Evolutionary conservation across 2,329 filamentous ascomycete genomes (phyloP), one percentile per base, ranked within the genome.

Genomic region (Coniochaeta sp.): DNA sequence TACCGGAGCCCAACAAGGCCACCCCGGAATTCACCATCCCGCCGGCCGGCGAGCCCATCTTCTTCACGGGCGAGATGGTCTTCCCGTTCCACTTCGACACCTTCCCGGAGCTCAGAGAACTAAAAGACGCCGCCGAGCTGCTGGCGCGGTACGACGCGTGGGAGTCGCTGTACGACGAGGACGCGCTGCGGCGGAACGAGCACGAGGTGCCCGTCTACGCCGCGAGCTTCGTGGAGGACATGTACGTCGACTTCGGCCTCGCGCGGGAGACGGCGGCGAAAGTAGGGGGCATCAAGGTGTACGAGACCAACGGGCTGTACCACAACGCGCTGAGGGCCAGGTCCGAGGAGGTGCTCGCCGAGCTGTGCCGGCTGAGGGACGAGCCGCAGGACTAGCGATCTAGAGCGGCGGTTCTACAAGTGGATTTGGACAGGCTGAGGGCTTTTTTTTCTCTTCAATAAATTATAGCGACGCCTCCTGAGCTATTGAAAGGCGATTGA

Each of bases 51-150:
- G 9, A 70, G 71, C 87, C 88, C 0, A 77, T 95, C 24, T 89
- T 83, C 72, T 96, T 97, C 75, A 91, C 90, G 0, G 92, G 93
- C 62, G 93, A 98, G 76, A 97, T 96, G 91, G 84, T 96, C 57
- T 96, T 87, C 71, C 88, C 89, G 0, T 89, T 90, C 73, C 89
- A 93, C 80, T 93, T 96, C 65, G 85, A 92, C 40, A 88, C 88
- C 17, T 93, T 91, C 68, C 79, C 85, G 0, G 91, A 96, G 72
- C 83, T 98, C 22, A 76, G 76, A n/a, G 77, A 84, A 60, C 74
- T 98, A 55, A 82, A 82, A 59, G 78, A 84, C 12, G 88, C 86
- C 0, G 91, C 91, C 0, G 78, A 93, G 9, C 79, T 86, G 24
- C 79, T 97, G 28, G 93, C 93, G 0, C 68, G 78, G 0, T 82